Evolutionary conservation across 2,329 filamentous ascomycete species (phyloP), one percentile per base, ranked within the genome.

Genomic region (Penicillium freii): DNA sequence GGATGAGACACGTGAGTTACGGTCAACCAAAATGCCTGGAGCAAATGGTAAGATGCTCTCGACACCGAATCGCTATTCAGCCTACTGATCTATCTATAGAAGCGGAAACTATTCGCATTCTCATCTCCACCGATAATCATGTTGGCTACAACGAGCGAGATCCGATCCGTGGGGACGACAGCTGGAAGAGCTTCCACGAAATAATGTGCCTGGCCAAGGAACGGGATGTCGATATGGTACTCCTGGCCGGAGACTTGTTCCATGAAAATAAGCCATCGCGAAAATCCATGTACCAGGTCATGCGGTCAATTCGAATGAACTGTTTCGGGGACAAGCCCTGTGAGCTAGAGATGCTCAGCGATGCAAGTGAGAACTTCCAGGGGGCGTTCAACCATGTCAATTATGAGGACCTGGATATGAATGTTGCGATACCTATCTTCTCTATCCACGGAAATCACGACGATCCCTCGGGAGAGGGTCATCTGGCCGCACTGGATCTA

Each of bases 401-500:
- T 75, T 99, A 99, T 75, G 92, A 97, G 75, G 94, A 99, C 69
- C 86, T 91, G 25, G 91, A 99, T 67, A 97, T 99, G 75, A 99
- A 99, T 69, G 86, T 99, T 59, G 91, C 92, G 1, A 97, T 97
- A 55, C 94, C 94, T 0, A 92, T 99, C 29, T 99, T 99, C 72
- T 96, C 93, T 0, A 99, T 99, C 40, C 95, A 99, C 68, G 94
- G 94, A 45, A 99, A 99, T 69, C 94, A 99, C 72, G 94, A 99
- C 70, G 94, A 99, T 71, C 94, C 94, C 0, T 95, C 92, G n/a
- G 94, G 94, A 10, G 92, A 97, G 68, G 94, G 92, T 11, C 91
- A 96, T 71, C 88, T 89, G 63, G 95, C 94, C 62, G 92, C 93
- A 0, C 82, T 99, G 11, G 94, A 99, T 72, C 77, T 99, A 17